phyloP scores from a whole-genome alignment of 192 early-diverging fungal species.

The Backusella tarrabulga region DNA sequence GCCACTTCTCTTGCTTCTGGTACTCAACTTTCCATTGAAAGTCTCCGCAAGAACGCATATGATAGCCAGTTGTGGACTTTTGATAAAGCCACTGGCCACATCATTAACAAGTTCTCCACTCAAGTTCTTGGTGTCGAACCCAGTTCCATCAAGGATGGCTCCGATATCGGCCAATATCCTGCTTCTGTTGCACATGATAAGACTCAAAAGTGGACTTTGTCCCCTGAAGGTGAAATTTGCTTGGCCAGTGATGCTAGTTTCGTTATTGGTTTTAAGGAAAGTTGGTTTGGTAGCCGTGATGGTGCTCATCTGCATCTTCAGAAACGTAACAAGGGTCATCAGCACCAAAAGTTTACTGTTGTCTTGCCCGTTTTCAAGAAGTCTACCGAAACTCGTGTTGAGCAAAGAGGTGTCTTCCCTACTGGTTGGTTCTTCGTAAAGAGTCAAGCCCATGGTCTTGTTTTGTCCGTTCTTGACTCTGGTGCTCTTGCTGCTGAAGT shows the following conservation, averaged over 20 bases:
- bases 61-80: constrained; percentile 31
- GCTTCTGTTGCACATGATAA: neutral
- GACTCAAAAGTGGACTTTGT: constrained; percentile 18
- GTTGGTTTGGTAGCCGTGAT: constrained; percentile 28
- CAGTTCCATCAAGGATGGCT: constrained; percentile 18
- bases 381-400: neutral
- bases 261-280: constrained; percentile 30
- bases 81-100: constrained; percentile 5
- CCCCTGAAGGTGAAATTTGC: constrained; percentile 9
- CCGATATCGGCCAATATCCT: constrained; percentile 14
- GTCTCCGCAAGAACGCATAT: constrained; percentile 22
- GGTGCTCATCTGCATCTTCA: constrained; percentile 31
- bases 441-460: constrained; percentile 22
- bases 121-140: constrained; percentile 19
- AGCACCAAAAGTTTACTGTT: constrained; percentile 21
- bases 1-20: neutral
- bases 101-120: constrained; percentile 23
- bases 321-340: constrained; percentile 2
- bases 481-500: constrained; percentile 27
- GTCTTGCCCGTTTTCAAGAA: constrained; percentile 36
- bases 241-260: constrained; percentile 8
- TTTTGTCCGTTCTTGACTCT: constrained; percentile 33
- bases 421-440: constrained; percentile 45
- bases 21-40: constrained; percentile 11
- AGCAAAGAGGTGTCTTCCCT: constrained; percentile 21